phyloP scores from a whole-genome alignment of 129 eudicot species.

The Chrysanthemum lavandulifolium region DNA sequence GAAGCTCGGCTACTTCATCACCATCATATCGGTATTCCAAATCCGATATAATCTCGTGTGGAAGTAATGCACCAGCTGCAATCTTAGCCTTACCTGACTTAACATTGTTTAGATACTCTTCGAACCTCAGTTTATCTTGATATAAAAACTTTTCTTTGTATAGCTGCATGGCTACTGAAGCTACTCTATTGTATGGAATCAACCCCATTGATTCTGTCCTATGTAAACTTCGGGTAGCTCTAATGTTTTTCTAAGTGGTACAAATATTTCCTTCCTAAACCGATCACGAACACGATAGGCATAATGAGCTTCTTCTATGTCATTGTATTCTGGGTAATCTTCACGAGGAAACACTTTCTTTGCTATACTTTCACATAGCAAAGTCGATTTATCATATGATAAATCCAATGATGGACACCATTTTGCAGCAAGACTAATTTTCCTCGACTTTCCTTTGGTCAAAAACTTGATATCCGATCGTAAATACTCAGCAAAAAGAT shows the following conservation, averaged over 20 bases:
- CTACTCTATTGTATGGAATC: slow-evolving; percentile 20
- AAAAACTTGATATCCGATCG: slow-evolving; percentile 2
- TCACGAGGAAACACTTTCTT: slow-evolving; percentile 15
- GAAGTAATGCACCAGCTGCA: slow-evolving; percentile 13
- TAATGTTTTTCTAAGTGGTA: slow-evolving; percentile 10
- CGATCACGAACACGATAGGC: slow-evolving; percentile 17
- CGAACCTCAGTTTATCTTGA: neutral
- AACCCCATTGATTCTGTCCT: slow-evolving; percentile 15
- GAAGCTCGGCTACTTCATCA: too few species aligned
- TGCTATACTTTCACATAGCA: slow-evolving; percentile 16
- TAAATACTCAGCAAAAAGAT: neutral
- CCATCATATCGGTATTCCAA: too few species aligned
- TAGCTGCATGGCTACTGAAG: slow-evolving; percentile 12
- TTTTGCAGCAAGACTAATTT: slow-evolving; percentile 17
- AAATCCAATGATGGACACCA: slow-evolving; percentile 15
- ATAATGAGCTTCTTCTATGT: slow-evolving; percentile 14
- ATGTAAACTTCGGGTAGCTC: slow-evolving; percentile 20
- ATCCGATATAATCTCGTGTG: slow-evolving; percentile 15
- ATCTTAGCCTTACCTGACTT: slow-evolving; percentile 18
- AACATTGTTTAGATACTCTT: slow-evolving; percentile 4
- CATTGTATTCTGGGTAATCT: neutral
- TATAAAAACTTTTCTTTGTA: slow-evolving; percentile 5
- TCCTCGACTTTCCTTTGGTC: neutral
- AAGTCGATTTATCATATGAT: slow-evolving; percentile 9
- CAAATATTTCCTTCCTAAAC: slow-evolving; percentile 4